phyloP scores from a whole-genome alignment of 208 protist genomes.

The Acanthamoeba quina region DNA sequence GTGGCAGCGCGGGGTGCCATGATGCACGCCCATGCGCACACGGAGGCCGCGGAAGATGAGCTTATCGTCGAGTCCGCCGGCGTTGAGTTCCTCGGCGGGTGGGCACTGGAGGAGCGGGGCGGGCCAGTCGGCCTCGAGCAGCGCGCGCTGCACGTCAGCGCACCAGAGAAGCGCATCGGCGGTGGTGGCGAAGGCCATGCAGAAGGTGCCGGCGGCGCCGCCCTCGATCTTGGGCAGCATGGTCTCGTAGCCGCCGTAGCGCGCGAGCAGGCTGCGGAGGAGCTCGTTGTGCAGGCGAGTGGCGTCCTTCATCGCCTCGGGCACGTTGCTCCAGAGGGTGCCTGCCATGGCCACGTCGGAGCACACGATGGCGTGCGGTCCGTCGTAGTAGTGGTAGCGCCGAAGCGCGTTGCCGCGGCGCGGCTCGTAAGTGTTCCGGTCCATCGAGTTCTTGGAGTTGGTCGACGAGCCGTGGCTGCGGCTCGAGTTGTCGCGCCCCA shows the following conservation, averaged over 20 bases:
- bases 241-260: slow-evolving; percentile 23
- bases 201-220: slow-evolving; percentile 47
- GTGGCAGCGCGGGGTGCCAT: neutral
- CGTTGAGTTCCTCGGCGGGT: slow-evolving; percentile 14
- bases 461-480: slow-evolving; percentile 20
- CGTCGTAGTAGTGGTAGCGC: slow-evolving; percentile 14
- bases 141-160: slow-evolving; percentile 20
- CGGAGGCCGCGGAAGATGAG: slow-evolving; percentile 62
- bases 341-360: slow-evolving; percentile 10
- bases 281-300: slow-evolving; percentile 36
- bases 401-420: neutral
- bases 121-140: slow-evolving; percentile 49
- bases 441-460: slow-evolving; percentile 37
- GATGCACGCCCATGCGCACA: slow-evolving; percentile 62
- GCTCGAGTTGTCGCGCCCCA: neutral
- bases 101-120: neutral
- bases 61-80: slow-evolving; percentile 31
- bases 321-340: slow-evolving; percentile 30
- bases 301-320: slow-evolving; percentile 53
- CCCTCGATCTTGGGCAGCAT: slow-evolving; percentile 51
- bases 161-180: slow-evolving; percentile 1
- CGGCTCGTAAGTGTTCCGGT: neutral
- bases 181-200: slow-evolving; percentile 36
- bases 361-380: slow-evolving; percentile 43
- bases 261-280: neutral